Evolutionary conservation across 805 yeast species (phyloP).

Genomic region (Cyberlindnera euphorbiae): DNA sequence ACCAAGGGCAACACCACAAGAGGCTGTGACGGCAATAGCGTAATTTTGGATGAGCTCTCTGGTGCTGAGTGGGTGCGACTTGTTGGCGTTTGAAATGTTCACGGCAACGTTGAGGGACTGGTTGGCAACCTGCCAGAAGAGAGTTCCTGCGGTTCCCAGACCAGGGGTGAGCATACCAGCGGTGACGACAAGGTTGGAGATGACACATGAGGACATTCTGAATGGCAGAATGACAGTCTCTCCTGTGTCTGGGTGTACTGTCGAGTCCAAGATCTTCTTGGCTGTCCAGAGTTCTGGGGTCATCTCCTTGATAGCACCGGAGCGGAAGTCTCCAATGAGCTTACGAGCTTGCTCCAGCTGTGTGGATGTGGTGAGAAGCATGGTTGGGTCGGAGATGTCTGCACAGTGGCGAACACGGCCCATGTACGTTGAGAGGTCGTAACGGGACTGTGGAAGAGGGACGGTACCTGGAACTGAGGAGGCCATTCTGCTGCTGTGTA

Average conservation of each 20-base stretch:
- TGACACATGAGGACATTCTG: conserved; percentile 94
- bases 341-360: conserved; percentile 63
- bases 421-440: conserved; percentile 78
- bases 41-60: conserved; percentile 75
- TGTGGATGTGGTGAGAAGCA: conserved; percentile 65
- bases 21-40: conserved; percentile 84
- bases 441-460: conserved; percentile 72
- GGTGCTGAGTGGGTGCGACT: conserved; percentile 84
- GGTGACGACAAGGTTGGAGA: conserved; percentile 90
- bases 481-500: conserved; percentile 51
- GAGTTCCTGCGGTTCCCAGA: conserved; percentile 81
- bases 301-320: conserved; percentile 60
- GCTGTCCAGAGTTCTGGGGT: conserved; percentile 86
- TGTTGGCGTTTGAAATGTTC: conserved; percentile 93
- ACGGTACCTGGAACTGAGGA: conserved; percentile 82
- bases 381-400: conserved; percentile 86
- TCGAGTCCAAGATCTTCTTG: conserved; percentile 81
- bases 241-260: conserved; percentile 96
- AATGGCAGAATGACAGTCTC: conserved; percentile 90
- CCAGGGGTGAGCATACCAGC: conserved; percentile 98
- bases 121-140: conserved; percentile 97
- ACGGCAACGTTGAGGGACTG: conserved; percentile 96
- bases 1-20: conserved; percentile 94
- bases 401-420: conserved; percentile 96
- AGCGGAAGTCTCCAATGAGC: conserved; percentile 64